Base-by-base conservation (phyloP, 2,329 filamentous ascomycete species). In the Monosporascus sp. region DNA sequence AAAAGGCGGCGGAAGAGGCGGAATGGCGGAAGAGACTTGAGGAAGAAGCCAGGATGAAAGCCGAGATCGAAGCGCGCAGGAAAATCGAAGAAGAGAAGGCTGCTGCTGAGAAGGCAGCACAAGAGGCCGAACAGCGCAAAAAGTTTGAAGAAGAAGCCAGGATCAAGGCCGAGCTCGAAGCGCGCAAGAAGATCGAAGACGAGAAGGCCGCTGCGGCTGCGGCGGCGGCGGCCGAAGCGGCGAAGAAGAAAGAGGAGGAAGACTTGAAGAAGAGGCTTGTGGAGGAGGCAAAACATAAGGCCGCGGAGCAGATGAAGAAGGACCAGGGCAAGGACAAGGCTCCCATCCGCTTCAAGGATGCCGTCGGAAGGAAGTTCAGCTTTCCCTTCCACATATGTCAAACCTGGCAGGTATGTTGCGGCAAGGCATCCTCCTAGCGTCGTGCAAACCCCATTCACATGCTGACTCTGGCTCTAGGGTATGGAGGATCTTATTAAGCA, bases 291-390 rank as follows among this genome's bases (percentile, higher is more conserved):
- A 76, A 77, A 63, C 60, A 63, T 35, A 76, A 76, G 62, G 69
- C 72, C 8, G 69, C 75, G 39, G 75, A 77, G 56, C 73, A 70
- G 2, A 65, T 64, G 15, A 71, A 70, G 58, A 75, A 76, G 59
- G 70, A 70, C 9, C 72, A 78, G 47, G 79, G 79, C 56, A 79
- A 79, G 55, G 81, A 85, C 41, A 88, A 90, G 68, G 77, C 84
- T 44, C 89, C 89, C 2, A 89, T 96, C 68, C 87, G 86, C 60
- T 96, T 96, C 74, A 95, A 95, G 71, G 92, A 97, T 67, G 91
- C 91, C 1, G 84, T 97, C 17, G 89, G 90, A 35, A 82, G 92
- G 60, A 96, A 95, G 70, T 97, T 95, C 69, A 94, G 84, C 71
- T 96, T 97, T 65, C 92, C 92, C 1, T 96, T 87, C 72, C 83